Evolutionary conservation across 2,329 filamentous ascomycete species (phyloP).

Genomic region (Trichoderma arundinaceum): DNA sequence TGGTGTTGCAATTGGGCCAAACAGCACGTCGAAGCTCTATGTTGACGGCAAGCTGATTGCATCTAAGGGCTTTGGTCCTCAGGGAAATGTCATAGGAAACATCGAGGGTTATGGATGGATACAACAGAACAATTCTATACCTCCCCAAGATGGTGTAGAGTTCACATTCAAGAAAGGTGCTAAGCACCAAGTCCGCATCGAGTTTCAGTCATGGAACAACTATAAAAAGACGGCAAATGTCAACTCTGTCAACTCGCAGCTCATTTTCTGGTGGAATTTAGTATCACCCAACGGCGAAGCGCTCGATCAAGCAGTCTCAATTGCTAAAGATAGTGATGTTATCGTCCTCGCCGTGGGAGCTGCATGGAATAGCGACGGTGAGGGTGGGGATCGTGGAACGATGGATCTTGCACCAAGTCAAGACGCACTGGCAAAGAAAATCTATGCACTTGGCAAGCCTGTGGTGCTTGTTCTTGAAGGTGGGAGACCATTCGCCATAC

Average conservation of each 20-base stretch:
- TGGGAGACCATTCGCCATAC: conserved; percentile 28
- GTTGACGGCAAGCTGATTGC: conserved; percentile 22
- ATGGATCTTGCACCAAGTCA: conserved; percentile 26
- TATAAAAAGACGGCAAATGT: conserved; percentile 30
- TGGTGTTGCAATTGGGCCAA: conserved; percentile 30
- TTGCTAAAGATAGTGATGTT: conserved; percentile 27
- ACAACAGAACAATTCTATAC: conserved; percentile 5
- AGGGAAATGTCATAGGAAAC: conserved; percentile 12
- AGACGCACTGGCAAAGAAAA: conserved; percentile 19
- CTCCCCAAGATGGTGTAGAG: conserved; percentile 15
- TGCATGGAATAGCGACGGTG: conserved; percentile 26
- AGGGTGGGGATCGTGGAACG: conserved; percentile 14
- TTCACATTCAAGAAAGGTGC: conserved; percentile 24
- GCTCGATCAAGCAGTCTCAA: conserved; percentile 19
- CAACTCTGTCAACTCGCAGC: conserved; percentile 31
- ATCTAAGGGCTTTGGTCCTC: conserved; percentile 9
- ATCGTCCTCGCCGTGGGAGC: conserved; percentile 25
- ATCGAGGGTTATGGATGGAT: conserved; percentile 21
- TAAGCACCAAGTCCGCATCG: conserved; percentile 19
- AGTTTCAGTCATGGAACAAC: conserved; percentile 30
- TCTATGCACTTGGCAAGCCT: conserved; percentile 25
- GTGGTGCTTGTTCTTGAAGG: conserved; percentile 26
- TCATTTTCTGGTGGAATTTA: conserved; percentile 31
- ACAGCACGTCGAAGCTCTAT: conserved; percentile 27
- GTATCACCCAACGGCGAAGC: conserved; percentile 16